Evolutionary conservation across 305 asterid genomes (phyloP), one percentile per base, ranked within the genome.

Genomic region (Andrographis paniculata): DNA sequence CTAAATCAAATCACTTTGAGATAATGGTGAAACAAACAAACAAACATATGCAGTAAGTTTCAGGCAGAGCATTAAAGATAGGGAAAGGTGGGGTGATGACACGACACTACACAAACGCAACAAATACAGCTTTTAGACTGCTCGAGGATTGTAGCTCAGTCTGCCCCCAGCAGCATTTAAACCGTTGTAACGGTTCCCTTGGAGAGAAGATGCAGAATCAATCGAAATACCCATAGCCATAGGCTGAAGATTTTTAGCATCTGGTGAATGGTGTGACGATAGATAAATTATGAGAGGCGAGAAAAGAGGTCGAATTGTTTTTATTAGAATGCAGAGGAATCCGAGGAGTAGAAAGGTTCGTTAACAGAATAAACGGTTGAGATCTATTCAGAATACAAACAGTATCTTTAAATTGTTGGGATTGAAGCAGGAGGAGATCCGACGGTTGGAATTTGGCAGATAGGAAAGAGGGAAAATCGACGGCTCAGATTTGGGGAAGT

Each of bases 321-420:
- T 13, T 6, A 11, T 5, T 50, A 14, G 20, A 24, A 4, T n/a
- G n/a, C n/a, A 33, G 14, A 1, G 74, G 82, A 61, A 80, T 74
- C 77, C 73, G 61, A 65, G 33, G 77, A 16, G 63, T n/a, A n/a
- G n/a, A 65, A 44, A 33, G 8, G 44, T 20, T n/a, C 28, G 30
- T 44, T 21, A 33, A 77, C 69, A 1, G 51, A 48, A 57, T 66
- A 35, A 69, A 62, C 84, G 73, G 78, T 51, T 60, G 72, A 73
- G 87, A 75, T 81, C 73, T 56, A 22, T 35, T 43, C 17, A 5
- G 20, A 30, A 6, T n/a, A n/a, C n/a, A 5, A 27, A n/a, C 21
- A 38, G 66, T 50, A 69, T 70, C 71, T 65, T 30, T n/a, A n/a
- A 59, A 65, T 62, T 62, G 70, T 72, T 46, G 39, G 52, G 69